Conservation (phyloP, 2,329 filamentous ascomycete genomes). For the Trichoderma asperellum region DNA sequence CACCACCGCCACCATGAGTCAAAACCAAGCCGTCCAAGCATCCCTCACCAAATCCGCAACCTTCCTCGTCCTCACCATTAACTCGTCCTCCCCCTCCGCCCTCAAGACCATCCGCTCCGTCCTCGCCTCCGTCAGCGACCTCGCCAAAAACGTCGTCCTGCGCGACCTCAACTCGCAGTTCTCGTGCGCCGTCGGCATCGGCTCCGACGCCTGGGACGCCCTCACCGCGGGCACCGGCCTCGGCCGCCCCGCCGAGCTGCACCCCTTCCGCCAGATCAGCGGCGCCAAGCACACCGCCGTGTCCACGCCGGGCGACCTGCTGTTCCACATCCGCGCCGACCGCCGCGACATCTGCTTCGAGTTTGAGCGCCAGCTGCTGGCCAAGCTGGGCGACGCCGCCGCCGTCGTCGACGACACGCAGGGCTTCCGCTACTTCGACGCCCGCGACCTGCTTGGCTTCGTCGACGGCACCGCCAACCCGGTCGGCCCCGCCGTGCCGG, state of each 20-base stretch:
- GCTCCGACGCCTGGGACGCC: slow-evolving; percentile 55
- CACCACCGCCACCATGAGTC: slow-evolving; percentile 10
- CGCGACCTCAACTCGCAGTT: slow-evolving; percentile 51
- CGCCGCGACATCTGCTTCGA: slow-evolving; percentile 62
- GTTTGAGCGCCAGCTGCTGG: slow-evolving; percentile 59
- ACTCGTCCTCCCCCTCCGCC: slow-evolving; percentile 39
- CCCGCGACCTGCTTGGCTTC: slow-evolving; percentile 61
- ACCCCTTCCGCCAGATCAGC: slow-evolving; percentile 52
- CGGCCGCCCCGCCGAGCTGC: slow-evolving; percentile 55
- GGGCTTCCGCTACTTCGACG: slow-evolving; percentile 64
- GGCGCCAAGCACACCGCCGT: slow-evolving; percentile 55
- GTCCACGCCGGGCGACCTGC: slow-evolving; percentile 59
- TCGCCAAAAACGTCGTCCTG: slow-evolving; percentile 58
- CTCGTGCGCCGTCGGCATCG: slow-evolving; percentile 59
- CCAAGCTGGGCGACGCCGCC: slow-evolving; percentile 52
- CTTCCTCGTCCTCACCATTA: slow-evolving; percentile 55
- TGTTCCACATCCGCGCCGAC: slow-evolving; percentile 63
- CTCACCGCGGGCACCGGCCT: slow-evolving; percentile 42
- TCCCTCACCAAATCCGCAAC: slow-evolving; percentile 57
- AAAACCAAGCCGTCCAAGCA: slow-evolving; percentile 45
- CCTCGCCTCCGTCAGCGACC: slow-evolving; percentile 48
- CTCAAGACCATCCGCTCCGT: slow-evolving; percentile 48
- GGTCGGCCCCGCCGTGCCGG: slow-evolving; percentile 48
- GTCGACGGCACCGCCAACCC: slow-evolving; percentile 65
- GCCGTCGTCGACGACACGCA: slow-evolving; percentile 55